These are phyloP conservation scores for Aspergillus nanangensis DNA, from an alignment of 495 filamentous ascomycete species.

Conservation along the genomic window DNA sequence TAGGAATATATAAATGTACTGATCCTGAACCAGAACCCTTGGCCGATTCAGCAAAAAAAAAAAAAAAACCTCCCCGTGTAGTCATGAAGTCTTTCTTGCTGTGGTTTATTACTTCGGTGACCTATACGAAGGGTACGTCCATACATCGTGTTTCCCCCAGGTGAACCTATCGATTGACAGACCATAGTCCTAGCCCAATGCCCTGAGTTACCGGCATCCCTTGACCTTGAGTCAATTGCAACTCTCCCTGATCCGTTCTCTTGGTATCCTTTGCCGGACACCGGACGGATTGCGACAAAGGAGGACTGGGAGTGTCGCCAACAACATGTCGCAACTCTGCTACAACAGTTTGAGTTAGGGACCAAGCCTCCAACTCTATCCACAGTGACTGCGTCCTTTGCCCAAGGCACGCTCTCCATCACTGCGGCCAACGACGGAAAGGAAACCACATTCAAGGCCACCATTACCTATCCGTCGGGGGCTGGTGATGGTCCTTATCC, in stretches of 20 bases:
- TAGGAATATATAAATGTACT: no score
- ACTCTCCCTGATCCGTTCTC: conserved; percentile 6
- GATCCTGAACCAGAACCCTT: no score
- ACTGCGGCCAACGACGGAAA: not conserved
- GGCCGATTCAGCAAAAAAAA: no score
- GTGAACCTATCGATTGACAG: not conserved
- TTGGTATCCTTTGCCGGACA: conserved; percentile 3
- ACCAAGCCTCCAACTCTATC: not conserved
- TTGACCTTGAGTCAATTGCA: not conserved
- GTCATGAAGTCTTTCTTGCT: no score
- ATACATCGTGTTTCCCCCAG: no score
- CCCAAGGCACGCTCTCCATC: not conserved
- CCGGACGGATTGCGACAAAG: not conserved
- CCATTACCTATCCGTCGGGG: not conserved
- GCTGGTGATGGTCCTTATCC: conserved; percentile 2
- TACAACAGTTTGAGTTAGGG: conserved; percentile 7
- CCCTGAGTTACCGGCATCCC: not conserved
- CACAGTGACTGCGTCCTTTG: not conserved
- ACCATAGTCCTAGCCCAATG: not conserved
- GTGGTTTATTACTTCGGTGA: no score
- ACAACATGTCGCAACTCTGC: conserved; percentile 1
- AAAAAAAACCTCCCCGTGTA: no score
- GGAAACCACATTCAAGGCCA: conserved; percentile 2
- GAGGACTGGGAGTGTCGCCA: conserved; percentile 6
- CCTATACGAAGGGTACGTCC: no score